These are phyloP conservation scores for Epicoccum nigrum DNA, from an alignment of 2,329 filamentous ascomycete species.

Conservation along the genomic window DNA sequence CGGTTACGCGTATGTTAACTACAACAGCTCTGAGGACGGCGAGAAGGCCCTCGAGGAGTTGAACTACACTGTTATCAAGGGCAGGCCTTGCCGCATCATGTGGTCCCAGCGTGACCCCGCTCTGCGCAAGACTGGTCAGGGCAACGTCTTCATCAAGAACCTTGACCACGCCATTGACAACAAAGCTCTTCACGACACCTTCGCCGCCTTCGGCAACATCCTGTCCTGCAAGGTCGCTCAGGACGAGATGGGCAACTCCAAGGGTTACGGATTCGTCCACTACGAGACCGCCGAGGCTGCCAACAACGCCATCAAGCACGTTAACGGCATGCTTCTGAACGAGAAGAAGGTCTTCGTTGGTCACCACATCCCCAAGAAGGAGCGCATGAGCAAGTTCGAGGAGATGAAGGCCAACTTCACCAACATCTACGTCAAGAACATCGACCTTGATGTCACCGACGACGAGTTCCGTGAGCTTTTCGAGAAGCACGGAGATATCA, in stretches of 20 bases:
- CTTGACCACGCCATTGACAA: constrained; percentile 98
- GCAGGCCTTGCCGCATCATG: constrained; percentile 99
- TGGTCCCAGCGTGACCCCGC: constrained; percentile 99
- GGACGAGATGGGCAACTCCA: constrained; percentile 95
- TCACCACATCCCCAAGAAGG: constrained; percentile 99
- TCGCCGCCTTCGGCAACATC: constrained; percentile 97
- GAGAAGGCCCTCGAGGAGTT: constrained; percentile 99
- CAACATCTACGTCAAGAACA: constrained; percentile 99
- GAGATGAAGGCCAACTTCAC: constrained; percentile 99
- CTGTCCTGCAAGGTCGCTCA: constrained; percentile 99
- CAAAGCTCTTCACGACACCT: constrained; percentile 99
- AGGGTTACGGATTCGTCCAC: constrained; percentile 99
- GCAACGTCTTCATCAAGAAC: constrained; percentile 99
- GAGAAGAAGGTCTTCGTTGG: constrained; percentile 99
- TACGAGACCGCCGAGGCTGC: constrained; percentile 99
- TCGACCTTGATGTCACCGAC: constrained; percentile 81
- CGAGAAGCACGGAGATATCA: constrained; percentile 90
- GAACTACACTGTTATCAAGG: constrained; percentile 99
- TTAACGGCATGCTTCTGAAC: constrained; percentile 99
- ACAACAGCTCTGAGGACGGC: constrained; percentile 95
- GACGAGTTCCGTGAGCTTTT: constrained; percentile 95
- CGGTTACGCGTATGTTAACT: constrained; percentile 99
- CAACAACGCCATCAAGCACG: constrained; percentile 96
- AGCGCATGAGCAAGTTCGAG: constrained; percentile 99
- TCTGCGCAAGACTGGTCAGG: constrained; percentile 98